phyloP scores from a whole-genome alignment of 495 filamentous ascomycete species.

The Xeromyces bisporus region DNA sequence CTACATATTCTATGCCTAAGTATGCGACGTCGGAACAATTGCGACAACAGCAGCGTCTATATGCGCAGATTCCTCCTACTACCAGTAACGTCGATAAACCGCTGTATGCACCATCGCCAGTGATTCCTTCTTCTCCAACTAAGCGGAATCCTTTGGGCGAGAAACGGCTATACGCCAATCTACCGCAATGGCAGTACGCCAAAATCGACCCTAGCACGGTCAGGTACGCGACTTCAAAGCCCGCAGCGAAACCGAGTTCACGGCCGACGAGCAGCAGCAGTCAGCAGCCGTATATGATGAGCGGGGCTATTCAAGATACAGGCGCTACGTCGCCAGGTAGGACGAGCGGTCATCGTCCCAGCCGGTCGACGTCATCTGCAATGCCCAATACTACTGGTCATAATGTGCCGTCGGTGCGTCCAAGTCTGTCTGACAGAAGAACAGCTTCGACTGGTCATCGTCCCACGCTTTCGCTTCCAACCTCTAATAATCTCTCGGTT shows the following conservation, averaged over 20 bases:
- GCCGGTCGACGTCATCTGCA: slow-evolving; percentile 2
- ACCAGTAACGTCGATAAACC: too few relatives aligned
- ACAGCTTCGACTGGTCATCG: slow-evolving; percentile 18
- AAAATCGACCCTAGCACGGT: slow-evolving; percentile 24
- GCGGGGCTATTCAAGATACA: not conserved
- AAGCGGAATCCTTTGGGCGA: too few relatives aligned
- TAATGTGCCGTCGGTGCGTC: slow-evolving; percentile 25
- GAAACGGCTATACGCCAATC: slow-evolving; percentile 17
- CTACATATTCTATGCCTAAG: slow-evolving; percentile 12
- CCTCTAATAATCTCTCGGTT: slow-evolving; percentile 20
- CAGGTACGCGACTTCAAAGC: slow-evolving; percentile 28
- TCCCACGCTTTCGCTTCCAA: slow-evolving; percentile 23
- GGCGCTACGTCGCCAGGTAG: not conserved
- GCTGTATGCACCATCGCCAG: too few relatives aligned
- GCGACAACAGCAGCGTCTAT: slow-evolving; percentile 7
- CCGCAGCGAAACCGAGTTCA: slow-evolving; percentile 8
- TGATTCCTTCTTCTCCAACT: too few relatives aligned
- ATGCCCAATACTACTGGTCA: slow-evolving; percentile 16
- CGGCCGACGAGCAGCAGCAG: slow-evolving; percentile 12
- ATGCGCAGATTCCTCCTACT: too few relatives aligned
- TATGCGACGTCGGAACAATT: slow-evolving; percentile 11
- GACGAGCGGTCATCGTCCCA: slow-evolving; percentile 9
- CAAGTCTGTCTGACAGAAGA: too few relatives aligned
- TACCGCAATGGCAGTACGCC: slow-evolving; percentile 23
- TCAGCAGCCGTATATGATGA: not conserved